Evolutionary conservation across 495 filamentous ascomycete species (phyloP).

Genomic region (Penicillium fimorum): DNA sequence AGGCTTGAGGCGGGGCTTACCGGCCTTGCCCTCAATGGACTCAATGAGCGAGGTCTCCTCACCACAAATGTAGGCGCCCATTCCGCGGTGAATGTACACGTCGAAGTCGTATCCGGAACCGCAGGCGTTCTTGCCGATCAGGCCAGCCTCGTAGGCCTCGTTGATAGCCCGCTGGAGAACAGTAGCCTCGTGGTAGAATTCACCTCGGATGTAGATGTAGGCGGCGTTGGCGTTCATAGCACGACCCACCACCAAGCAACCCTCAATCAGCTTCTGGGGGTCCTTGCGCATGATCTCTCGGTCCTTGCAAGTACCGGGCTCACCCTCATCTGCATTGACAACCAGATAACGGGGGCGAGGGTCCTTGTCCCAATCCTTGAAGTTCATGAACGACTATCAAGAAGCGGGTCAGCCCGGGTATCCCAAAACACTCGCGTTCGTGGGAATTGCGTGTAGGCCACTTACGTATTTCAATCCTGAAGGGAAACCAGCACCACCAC

Average conservation of each 20-base stretch:
- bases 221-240: constrained; percentile 98
- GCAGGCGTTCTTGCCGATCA: constrained; percentile 98
- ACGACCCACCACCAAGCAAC: constrained; percentile 92
- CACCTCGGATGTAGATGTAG: constrained; percentile 99
- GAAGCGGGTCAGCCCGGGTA: constrained; percentile 17
- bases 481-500: constrained; percentile 96
- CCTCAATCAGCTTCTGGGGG: constrained; percentile 96
- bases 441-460: constrained; percentile 21
- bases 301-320: constrained; percentile 98
- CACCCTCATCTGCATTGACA: constrained; percentile 97
- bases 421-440: constrained; percentile 3
- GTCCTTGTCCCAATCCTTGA: constrained; percentile 99
- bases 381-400: constrained; percentile 96
- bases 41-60: constrained; percentile 98
- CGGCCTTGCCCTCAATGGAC: constrained; percentile 95
- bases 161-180: constrained; percentile 93
- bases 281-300: constrained; percentile 99
- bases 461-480: constrained; percentile 98
- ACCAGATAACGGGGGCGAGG: constrained; percentile 93
- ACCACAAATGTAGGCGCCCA: constrained; percentile 95
- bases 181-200: constrained; percentile 97
- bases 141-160: constrained; percentile 89
- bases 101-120: constrained; percentile 97
- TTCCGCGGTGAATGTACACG: constrained; percentile 92
- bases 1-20: constrained; percentile 97